A percentile compares a stretch with the other conserved stretches of the same genome.
These are phyloP conservation scores for Euphorbia peplus DNA, from an alignment of 345 rosid genomes.

Conservation along the genomic window DNA sequence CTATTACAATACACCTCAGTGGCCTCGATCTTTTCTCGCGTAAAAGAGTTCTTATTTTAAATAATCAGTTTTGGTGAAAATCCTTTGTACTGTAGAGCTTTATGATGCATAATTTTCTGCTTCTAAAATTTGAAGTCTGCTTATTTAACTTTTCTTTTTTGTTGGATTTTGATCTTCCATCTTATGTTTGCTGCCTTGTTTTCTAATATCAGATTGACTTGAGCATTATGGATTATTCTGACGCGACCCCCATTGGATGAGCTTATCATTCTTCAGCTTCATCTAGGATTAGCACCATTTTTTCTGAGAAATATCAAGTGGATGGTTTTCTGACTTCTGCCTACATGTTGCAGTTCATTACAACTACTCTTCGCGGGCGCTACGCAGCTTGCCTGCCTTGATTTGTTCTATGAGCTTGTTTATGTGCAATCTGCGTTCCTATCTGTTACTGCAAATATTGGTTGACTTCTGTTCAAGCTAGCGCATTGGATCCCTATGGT, in stretches of 20 bases:
- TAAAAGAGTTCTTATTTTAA: not conserved
- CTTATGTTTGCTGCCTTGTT: not conserved
- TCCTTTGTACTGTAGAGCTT: too few relatives aligned
- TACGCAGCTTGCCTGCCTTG: not conserved
- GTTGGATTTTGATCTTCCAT: not conserved
- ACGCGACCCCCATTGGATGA: not conserved
- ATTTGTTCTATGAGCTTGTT: not conserved
- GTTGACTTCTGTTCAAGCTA: not conserved
- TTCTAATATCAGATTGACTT: not conserved
- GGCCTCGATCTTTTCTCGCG: not conserved
- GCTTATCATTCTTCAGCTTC: not conserved
- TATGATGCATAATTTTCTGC: not conserved
- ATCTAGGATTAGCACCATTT: not conserved
- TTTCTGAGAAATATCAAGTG: not conserved
- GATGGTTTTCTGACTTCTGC: not conserved
- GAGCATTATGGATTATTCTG: constrained; percentile 1
- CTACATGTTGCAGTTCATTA: not conserved
- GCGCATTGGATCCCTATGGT: not conserved
- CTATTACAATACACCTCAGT: not conserved
- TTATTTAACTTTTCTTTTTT: not conserved
- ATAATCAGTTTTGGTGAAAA: too few relatives aligned
- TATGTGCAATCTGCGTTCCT: not conserved
- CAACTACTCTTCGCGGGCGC: not conserved
- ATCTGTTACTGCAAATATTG: not conserved
- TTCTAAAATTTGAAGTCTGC: not conserved